phyloP scores from a whole-genome alignment of 1,284 basidiomycete species.

The Leccinum insolens region DNA sequence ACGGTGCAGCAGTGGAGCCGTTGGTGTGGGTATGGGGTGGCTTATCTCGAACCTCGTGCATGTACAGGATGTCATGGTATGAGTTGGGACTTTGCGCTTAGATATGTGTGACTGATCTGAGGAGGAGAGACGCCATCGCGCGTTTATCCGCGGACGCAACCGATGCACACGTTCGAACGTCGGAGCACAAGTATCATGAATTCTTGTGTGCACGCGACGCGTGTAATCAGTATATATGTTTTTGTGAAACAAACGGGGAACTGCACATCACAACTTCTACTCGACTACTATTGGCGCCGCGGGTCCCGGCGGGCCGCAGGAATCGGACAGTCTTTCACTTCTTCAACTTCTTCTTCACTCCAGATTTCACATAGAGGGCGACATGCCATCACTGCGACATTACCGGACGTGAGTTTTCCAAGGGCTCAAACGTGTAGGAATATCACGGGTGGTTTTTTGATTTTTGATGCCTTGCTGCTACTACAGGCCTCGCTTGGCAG shows the following conservation, averaged over 20 bases:
- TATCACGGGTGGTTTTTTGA: background rate
- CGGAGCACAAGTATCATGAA: background rate
- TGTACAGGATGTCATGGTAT: background rate
- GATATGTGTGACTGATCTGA: background rate
- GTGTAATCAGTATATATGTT: background rate
- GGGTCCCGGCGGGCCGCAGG: background rate
- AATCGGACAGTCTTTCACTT: background rate
- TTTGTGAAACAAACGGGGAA: background rate
- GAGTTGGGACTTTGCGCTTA: background rate
- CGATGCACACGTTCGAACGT: background rate
- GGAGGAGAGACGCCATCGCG: background rate
- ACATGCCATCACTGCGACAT: background rate
- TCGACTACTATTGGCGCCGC: background rate
- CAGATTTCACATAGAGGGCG: background rate
- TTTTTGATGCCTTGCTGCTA: background rate
- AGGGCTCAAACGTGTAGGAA: background rate
- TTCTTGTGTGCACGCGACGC: background rate
- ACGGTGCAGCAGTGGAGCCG: background rate
- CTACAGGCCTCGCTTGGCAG: background rate
- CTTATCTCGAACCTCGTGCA: constrained; percentile 2
- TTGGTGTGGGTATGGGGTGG: background rate
- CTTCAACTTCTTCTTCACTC: background rate
- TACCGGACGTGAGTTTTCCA: background rate
- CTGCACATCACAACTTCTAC: background rate
- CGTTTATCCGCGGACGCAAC: background rate